Evolutionary conservation across 352 stramenopile species (phyloP), one percentile per base, ranked within the genome.

Genomic region (Globisporangium okanoganense): DNA sequence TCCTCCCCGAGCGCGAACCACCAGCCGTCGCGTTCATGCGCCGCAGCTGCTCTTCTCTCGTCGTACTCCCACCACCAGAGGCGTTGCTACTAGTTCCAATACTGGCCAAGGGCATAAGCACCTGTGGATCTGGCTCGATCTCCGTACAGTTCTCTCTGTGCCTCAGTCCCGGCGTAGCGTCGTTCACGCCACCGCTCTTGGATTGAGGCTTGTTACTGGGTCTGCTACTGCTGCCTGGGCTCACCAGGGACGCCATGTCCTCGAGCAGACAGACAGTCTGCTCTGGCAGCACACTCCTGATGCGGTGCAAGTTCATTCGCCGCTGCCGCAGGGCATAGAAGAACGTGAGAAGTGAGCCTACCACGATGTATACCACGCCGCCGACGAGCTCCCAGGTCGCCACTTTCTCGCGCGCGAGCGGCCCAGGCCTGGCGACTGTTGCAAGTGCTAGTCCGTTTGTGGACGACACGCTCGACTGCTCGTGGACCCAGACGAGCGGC

Each of bases 401-500:
- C 0, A 82, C 41, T 22, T 79, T 78, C 55, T 82, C 74, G 0
- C 36, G 40, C 1, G 74, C 71, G 49, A 82, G 72, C 2, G 74
- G 69, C 14, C 74, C 69, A 0, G 69, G 27, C 9, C 59, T 65
- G 1, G 58, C 29, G 5, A 58, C 45, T 0, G 14, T 33, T 2
- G 54, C 33, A 0, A 74, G 38, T 8, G 66, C 57, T 0, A 62
- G 45, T 1, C 71, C 74, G 0, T 31, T 63, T 0, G 52, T 61
- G 12, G 66, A 49, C 1, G 76, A 79, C 27, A 85, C 54, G 8
- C 70, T 78, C 5, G 54, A 35, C 22, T 85, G 71, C 27, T 90
- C 78, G 12, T 78, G 68, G 4, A 87, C 59, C 74, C 70, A 85
- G 20, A 76, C 16, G 0, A 90, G 53, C 1, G 79, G 78, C 0